Evolutionary conservation across 495 filamentous ascomycete genomes (phyloP).

Genomic region (Chlorociboria aeruginascens): DNA sequence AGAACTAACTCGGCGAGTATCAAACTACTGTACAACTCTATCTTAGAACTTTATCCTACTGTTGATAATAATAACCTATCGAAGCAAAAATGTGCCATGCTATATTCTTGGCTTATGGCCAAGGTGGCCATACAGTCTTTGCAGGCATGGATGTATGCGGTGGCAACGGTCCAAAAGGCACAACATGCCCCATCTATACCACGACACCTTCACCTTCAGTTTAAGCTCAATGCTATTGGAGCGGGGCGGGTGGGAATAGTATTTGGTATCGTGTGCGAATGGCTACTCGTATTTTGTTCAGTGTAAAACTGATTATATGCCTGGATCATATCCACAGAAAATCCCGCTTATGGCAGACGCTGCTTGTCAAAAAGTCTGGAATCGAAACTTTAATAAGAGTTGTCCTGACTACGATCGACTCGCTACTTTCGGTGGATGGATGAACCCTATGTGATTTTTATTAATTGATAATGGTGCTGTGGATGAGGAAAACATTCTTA

Average conservation of each 20-base stretch:
- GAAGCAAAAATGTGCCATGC: no score
- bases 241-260: background rate
- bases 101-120: no score
- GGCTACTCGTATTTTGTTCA: slow-evolving; percentile 8
- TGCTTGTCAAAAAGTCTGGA: slow-evolving; percentile 7
- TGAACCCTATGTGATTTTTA: background rate
- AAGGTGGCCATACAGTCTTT: no score
- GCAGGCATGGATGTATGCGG: no score
- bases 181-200: no score
- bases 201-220: background rate
- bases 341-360: slow-evolving; percentile 4
- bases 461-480: slow-evolving; percentile 7
- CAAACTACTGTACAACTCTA: no score
- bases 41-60: no score
- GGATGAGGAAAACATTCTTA: background rate
- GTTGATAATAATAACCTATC: no score
- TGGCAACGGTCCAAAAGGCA: no score
- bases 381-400: slow-evolving; percentile 4
- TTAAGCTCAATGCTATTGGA: background rate
- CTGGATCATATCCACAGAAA: slow-evolving; percentile 3
- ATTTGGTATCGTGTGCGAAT: background rate
- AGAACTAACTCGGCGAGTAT: no score
- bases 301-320: slow-evolving; percentile 9
- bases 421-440: slow-evolving; percentile 5
- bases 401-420: slow-evolving; percentile 4